Conservation (phyloP, 129 eudicot genomes). For the Ambrosia artemisiifolia region DNA sequence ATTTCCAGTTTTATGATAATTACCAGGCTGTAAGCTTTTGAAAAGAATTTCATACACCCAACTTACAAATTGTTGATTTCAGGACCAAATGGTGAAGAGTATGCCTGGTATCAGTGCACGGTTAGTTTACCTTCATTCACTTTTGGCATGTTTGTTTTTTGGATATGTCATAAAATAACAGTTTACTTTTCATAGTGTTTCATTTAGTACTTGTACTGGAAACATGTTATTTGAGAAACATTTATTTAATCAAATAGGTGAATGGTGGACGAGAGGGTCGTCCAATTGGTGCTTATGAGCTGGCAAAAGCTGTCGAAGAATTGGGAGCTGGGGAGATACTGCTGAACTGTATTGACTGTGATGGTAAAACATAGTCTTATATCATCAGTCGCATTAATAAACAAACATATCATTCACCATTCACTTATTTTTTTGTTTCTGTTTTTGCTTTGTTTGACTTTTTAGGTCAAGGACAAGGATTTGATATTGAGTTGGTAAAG, state of each 20-base stretch:
- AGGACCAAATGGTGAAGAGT: constrained; percentile 95
- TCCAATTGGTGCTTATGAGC: constrained; percentile 97
- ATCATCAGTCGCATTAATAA: neutral
- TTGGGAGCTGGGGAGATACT: constrained; percentile 97
- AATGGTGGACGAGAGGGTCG: constrained; percentile 98
- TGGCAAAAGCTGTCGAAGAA: constrained; percentile 98
- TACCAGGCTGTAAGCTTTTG: neutral
- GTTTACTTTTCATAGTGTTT: neutral
- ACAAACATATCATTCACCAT: too few relatives aligned
- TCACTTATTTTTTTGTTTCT: neutral
- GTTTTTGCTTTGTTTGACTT: neutral
- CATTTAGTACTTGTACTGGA: neutral
- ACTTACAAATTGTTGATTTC: constrained; percentile 19
- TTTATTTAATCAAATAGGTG: constrained; percentile 41
- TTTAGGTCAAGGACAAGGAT: constrained; percentile 97
- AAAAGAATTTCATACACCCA: neutral
- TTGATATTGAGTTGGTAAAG: constrained; percentile 73
- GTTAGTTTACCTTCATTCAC: constrained; percentile 38
- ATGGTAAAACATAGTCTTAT: constrained; percentile 44
- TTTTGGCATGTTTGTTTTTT: neutral
- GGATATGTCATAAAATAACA: neutral
- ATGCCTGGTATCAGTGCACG: constrained; percentile 99
- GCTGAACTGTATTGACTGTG: constrained; percentile 97
- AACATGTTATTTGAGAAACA: neutral
- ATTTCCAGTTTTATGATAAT: neutral